Percentiles rank a stretch among this genome's conserved stretches.
These are phyloP conservation scores for Strobilomyces confusus DNA, from an alignment of 768 basidiomycete genomes.

Conservation along the genomic window DNA sequence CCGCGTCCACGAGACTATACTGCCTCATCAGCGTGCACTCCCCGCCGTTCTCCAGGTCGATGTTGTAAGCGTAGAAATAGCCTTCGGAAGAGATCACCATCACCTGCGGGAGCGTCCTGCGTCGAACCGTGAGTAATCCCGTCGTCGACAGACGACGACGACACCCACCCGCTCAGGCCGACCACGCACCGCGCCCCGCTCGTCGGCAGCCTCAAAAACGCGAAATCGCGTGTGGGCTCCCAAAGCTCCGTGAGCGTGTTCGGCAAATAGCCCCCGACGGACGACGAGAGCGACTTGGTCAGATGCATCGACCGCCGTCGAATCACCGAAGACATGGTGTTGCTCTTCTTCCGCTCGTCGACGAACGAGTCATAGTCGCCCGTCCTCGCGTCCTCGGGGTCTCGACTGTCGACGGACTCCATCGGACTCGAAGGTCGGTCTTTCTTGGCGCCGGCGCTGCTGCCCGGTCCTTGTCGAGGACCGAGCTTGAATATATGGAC, in stretches of 20 bases:
- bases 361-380: conserved; percentile 86
- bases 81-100: conserved; percentile 97
- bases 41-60: conserved; percentile 94
- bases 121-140: background rate
- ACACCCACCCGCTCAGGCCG: conserved; percentile 80
- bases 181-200: conserved; percentile 81
- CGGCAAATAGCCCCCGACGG: conserved; percentile 81
- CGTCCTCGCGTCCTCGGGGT: conserved; percentile 49
- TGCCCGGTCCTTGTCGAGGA: conserved; percentile 26
- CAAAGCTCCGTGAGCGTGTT: conserved; percentile 91
- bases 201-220: conserved; percentile 79
- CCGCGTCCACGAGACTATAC: conserved; percentile 50
- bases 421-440: conserved; percentile 51
- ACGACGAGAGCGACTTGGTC: conserved; percentile 71
- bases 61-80: conserved; percentile 92
- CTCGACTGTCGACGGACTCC: conserved; percentile 61
- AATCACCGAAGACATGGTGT: conserved; percentile 57
- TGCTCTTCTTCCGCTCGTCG: conserved; percentile 64
- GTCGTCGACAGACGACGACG: background rate
- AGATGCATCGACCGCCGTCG: conserved; percentile 70
- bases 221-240: conserved; percentile 96
- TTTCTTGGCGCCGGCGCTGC: conserved; percentile 15
- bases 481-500: conserved; percentile 95
- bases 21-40: conserved; percentile 95
- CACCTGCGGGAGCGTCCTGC: conserved; percentile 88